phyloP scores from a whole-genome alignment of 2,329 filamentous ascomycete genomes.

The Pseudopithomyces chartarum region DNA sequence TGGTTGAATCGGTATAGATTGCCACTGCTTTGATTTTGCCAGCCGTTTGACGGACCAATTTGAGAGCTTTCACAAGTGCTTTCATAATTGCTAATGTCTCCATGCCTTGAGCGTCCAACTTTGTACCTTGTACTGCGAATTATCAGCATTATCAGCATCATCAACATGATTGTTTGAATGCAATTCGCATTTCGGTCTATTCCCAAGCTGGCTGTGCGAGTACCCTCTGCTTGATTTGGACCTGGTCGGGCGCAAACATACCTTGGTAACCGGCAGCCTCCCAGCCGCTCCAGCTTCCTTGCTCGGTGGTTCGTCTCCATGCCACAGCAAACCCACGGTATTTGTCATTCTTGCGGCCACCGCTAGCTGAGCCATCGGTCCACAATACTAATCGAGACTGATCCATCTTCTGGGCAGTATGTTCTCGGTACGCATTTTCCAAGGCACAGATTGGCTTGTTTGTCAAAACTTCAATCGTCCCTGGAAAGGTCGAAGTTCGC shows the following conservation, averaged over 20 bases:
- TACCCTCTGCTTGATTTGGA: neutral
- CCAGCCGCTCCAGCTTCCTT: constrained; percentile 11
- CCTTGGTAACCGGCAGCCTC: constrained; percentile 9
- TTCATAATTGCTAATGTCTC: constrained; percentile 16
- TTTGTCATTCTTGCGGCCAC: neutral
- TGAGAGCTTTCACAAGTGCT: constrained; percentile 11
- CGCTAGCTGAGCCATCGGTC: constrained; percentile 13
- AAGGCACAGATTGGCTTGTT: neutral
- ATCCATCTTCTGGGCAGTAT: constrained; percentile 3
- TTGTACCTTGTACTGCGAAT: neutral
- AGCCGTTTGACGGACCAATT: neutral
- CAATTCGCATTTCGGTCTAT: neutral
- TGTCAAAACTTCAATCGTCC: neutral
- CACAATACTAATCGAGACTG: constrained; percentile 10
- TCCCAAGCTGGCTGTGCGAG: neutral
- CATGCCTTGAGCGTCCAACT: neutral
- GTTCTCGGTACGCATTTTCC: constrained; percentile 12
- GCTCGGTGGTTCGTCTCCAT: constrained; percentile 7
- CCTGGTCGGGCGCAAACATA: neutral
- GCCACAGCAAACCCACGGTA: constrained; percentile 9
- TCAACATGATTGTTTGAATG: neutral
- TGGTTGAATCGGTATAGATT: constrained; percentile 14
- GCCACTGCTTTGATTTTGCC: constrained; percentile 3
- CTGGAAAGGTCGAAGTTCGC: constrained; percentile 5
- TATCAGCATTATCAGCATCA: neutral